Base-by-base conservation (phyloP, 2,329 filamentous ascomycete genomes). In the Stylonectria norvegica region DNA sequence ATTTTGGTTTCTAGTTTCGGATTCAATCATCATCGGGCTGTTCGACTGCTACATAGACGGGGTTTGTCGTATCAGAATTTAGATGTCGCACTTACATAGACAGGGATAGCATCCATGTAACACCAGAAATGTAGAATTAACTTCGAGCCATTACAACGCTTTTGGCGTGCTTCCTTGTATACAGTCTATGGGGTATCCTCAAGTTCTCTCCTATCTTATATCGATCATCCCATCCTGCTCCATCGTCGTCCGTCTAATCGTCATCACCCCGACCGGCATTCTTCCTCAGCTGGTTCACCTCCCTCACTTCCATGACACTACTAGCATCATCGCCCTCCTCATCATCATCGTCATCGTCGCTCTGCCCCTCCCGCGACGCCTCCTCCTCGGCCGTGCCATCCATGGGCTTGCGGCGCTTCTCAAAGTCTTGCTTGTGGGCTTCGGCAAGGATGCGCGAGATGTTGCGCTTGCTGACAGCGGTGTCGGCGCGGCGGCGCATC, bases 371-470 rank as follows among this genome's bases (percentile, higher is more conserved):
- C 3, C 43, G 47, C 9, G 53, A 46, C 1, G 48, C 55, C 1
- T 50, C 51, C 12, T 55, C 58, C 0, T 49, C 53, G 0, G 42
- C 53, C 20, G 58, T 50, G 16, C 57, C 59, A n/a, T 45, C 37
- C 0, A 65, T 5, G 9, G 52, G 64, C 52, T 61, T 66, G 47
- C 79, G 76, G 61, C 80, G 86, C 69, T 93, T 85, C 66, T 94
- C 86, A 61, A 96, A 97, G 66, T 97, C 91, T 62, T 95, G 85
- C 45, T 79, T 85, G 62, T 97, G 93, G 5, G 91, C 91, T 46
- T 83, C 77, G 4, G 88, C 85, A 51, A 96, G 73, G n/a, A 89
- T 81, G 11, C 75, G 79, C 5, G 72, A 70, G 40, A 81, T 72
- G 1, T 65, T 40, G 35, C 52, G 45, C 41, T 51, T 5, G 38